Percentiles rank a stretch among this genome's conserved stretches.
Evolutionary conservation across 306 rosid genomes (phyloP).

Genomic region (Lablab purpureus): DNA sequence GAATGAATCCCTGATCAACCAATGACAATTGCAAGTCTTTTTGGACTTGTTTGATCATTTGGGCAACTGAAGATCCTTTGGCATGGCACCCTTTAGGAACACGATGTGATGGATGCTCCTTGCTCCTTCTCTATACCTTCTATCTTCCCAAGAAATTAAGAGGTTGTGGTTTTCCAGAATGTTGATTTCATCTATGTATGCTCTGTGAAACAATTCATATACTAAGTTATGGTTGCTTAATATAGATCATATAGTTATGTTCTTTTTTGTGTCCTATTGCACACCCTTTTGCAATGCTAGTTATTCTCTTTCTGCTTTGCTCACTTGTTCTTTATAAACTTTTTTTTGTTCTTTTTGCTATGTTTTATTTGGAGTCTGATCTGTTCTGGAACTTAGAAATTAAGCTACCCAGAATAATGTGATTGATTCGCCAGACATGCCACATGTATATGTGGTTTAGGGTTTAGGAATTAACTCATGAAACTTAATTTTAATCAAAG

Average conservation of each 20-base stretch:
- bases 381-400: background rate
- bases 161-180: conserved; percentile 11
- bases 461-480: too few species aligned
- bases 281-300: conserved; percentile 19
- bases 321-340: background rate
- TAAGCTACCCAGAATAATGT: conserved; percentile 41
- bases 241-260: conserved; percentile 2
- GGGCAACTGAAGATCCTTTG: conserved; percentile 90
- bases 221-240: conserved; percentile 24
- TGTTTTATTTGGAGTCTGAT: conserved; percentile 12
- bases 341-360: conserved; percentile 28
- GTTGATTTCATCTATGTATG: conserved; percentile 21
- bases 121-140: conserved; percentile 25
- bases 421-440: background rate
- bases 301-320: background rate
- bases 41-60: conserved; percentile 54
- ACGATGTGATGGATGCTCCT: conserved; percentile 26
- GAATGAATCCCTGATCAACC: background rate
- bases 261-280: background rate
- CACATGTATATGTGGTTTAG: too few species aligned
- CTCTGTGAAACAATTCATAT: conserved; percentile 7
- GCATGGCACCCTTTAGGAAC: conserved; percentile 52
- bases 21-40: conserved; percentile 47
- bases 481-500: too few species aligned
- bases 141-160: conserved; percentile 29